Evolutionary conservation across 2,329 filamentous ascomycete genomes (phyloP).

Genomic region (Fusarium sp.): DNA sequence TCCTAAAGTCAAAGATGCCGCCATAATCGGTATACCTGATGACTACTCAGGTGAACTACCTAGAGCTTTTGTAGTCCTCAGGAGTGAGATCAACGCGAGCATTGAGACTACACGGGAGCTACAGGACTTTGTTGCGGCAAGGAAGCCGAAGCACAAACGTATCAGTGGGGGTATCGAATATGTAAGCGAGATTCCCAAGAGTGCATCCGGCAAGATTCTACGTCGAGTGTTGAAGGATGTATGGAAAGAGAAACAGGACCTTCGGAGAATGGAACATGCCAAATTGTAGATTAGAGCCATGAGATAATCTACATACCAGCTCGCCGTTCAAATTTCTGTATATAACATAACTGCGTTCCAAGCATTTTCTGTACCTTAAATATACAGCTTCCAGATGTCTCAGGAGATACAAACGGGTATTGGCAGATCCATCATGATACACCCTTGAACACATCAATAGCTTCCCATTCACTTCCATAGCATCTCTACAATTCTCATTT

Average conservation of each 20-base stretch:
- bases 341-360: too few relatives aligned
- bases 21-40: background rate
- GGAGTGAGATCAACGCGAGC: rapidly evolving
- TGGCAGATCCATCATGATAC: background rate
- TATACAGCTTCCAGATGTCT: too few relatives aligned
- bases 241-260: background rate
- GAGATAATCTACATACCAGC: background rate
- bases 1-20: background rate
- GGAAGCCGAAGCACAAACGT: background rate
- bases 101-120: background rate
- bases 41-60: background rate
- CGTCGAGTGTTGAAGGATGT: background rate
- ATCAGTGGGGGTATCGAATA: background rate
- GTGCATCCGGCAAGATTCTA: background rate
- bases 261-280: background rate
- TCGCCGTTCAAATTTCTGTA: too few relatives aligned
- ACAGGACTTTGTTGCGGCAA: background rate
- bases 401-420: too few relatives aligned
- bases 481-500: too few relatives aligned
- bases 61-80: background rate
- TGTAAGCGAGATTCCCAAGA: background rate
- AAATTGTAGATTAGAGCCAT: background rate
- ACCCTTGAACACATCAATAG: background rate
- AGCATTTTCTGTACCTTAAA: too few relatives aligned
- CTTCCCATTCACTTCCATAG: too few relatives aligned